Conservation (phyloP, 805 yeast species). For the Teunomyces lycoperdinae region DNA sequence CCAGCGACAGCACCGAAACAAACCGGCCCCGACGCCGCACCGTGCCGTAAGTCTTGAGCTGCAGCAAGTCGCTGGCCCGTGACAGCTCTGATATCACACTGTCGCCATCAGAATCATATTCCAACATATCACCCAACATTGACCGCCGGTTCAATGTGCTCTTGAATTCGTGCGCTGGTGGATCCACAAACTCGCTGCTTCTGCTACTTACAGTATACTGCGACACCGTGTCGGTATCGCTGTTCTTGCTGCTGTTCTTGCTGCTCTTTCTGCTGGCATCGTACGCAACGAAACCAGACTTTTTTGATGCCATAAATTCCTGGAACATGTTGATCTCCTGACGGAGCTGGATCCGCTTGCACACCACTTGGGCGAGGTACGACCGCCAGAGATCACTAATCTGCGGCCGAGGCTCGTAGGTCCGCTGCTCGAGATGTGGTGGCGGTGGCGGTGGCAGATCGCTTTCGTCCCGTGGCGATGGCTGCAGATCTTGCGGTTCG, state of each 20-base stretch:
- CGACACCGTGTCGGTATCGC: not conserved
- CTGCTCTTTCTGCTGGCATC: not conserved
- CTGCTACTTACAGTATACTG: not conserved
- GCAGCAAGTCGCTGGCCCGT: not conserved
- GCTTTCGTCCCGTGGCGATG: not conserved
- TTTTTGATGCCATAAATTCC: conserved; percentile 12
- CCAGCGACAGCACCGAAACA: not conserved
- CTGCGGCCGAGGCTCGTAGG: conserved; percentile 4
- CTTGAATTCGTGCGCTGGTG: conserved; percentile 24
- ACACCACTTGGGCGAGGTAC: conserved; percentile 34
- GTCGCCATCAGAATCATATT: conserved; percentile 33
- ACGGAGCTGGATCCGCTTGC: conserved; percentile 36
- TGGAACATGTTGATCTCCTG: conserved; percentile 40
- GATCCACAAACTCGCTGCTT: conserved; percentile 7
- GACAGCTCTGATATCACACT: not conserved
- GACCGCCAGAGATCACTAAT: conserved; percentile 28
- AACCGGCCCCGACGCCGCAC: not conserved
- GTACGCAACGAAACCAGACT: not conserved
- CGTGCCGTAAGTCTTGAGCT: not conserved
- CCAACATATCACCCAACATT: conserved; percentile 44
- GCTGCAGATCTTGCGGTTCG: not conserved
- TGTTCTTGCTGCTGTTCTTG: not conserved
- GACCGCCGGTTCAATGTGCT: conserved; percentile 34
- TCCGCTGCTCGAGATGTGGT: not conserved
- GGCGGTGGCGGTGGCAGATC: conserved; percentile 16